These are phyloP conservation scores for Pseudogymnoascus sp. DNA, from an alignment of 2,329 filamentous ascomycete genomes.

Conservation along the genomic window DNA sequence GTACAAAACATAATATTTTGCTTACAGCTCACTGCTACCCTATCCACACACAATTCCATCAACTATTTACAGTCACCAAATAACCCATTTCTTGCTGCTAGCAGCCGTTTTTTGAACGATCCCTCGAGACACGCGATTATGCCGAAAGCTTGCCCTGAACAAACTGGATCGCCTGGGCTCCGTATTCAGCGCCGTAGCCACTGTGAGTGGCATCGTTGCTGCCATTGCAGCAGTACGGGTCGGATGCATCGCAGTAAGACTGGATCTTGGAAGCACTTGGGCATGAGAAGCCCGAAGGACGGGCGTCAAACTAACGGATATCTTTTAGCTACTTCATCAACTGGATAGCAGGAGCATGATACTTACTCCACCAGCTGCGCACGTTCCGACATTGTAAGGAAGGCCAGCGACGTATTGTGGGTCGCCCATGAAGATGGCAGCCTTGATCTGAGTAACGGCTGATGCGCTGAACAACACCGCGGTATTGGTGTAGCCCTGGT, in stretches of 20 bases:
- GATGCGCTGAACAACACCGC: slow-evolving; percentile 35
- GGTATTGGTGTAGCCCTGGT: slow-evolving; percentile 36
- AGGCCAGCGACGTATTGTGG: slow-evolving; percentile 39
- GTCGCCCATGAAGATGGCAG: slow-evolving; percentile 40
- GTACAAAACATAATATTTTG: neutral
- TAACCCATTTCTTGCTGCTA: neutral
- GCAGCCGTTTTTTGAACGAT: neutral
- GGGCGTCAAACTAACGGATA: slow-evolving; percentile 46
- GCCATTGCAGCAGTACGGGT: slow-evolving; percentile 60
- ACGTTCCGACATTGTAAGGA: slow-evolving; percentile 52
- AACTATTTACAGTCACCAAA: neutral
- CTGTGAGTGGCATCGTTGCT: slow-evolving; percentile 51
- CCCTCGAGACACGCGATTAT: neutral
- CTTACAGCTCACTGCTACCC: neutral
- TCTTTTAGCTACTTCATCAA: neutral
- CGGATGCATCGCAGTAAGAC: slow-evolving; percentile 55
- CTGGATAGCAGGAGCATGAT: neutral
- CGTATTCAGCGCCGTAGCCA: slow-evolving; percentile 55
- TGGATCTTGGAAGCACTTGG: slow-evolving; percentile 38
- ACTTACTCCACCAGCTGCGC: slow-evolving; percentile 46
- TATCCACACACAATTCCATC: neutral
- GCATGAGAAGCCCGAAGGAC: slow-evolving; percentile 48
- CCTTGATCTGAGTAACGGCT: slow-evolving; percentile 38
- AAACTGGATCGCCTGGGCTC: slow-evolving; percentile 48
- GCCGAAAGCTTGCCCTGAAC: slow-evolving; percentile 36